Percentiles rank a stretch among this genome's conserved stretches.
Evolutionary conservation across 306 rosid genomes (phyloP).

Genomic region (Dalbergia oliveri): DNA sequence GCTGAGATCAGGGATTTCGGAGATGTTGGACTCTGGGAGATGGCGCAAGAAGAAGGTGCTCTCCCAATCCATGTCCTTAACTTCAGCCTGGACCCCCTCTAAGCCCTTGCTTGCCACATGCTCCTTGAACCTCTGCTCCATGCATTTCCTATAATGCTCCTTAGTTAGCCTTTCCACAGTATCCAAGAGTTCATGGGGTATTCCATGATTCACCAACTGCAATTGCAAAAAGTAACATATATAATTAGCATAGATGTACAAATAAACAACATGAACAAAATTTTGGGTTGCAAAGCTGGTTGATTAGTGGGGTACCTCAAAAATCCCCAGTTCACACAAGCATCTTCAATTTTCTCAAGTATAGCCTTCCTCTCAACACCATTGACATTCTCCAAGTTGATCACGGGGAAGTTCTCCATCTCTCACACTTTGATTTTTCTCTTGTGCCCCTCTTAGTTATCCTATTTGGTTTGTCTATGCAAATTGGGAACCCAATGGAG

Average conservation of each 20-base stretch:
- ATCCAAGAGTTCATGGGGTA: slow-evolving; percentile 63
- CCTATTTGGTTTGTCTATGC: background rate
- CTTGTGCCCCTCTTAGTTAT: background rate
- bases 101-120: slow-evolving; percentile 57
- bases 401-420: slow-evolving; percentile 77
- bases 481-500: background rate
- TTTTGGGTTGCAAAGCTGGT: too few species aligned
- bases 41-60: slow-evolving; percentile 76
- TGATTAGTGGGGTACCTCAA: slow-evolving; percentile 58
- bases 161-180: slow-evolving; percentile 69
- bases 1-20: slow-evolving; percentile 63
- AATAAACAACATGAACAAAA: too few species aligned
- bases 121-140: slow-evolving; percentile 81
- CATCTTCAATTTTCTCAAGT: slow-evolving; percentile 65
- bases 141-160: slow-evolving; percentile 66
- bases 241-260: too few species aligned
- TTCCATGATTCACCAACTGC: slow-evolving; percentile 72
- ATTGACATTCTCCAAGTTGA: slow-evolving; percentile 69
- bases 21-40: slow-evolving; percentile 65
- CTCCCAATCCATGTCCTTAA: slow-evolving; percentile 76
- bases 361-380: slow-evolving; percentile 57
- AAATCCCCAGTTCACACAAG: slow-evolving; percentile 50
- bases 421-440: background rate
- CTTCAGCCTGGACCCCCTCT: slow-evolving; percentile 58
- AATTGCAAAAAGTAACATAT: background rate